Evolutionary conservation across 2,329 filamentous ascomycete genomes (phyloP), one percentile per base, ranked within the genome.

Genomic region (Trichoderma cornu-damae): DNA sequence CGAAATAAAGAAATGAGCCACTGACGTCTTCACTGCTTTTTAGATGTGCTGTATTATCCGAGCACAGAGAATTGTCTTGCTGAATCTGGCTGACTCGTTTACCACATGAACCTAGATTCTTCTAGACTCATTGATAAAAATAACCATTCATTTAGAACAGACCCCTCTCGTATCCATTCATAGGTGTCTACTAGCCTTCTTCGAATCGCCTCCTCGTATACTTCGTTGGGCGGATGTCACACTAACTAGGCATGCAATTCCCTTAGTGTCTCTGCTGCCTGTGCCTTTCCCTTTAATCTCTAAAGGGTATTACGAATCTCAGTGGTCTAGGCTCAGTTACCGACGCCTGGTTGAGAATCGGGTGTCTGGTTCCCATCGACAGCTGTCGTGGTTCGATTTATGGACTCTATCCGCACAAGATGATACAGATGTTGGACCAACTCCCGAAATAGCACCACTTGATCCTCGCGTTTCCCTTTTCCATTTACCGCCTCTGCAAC

Each of bases 1-100:
- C 0, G 69, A 69, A n/a, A 71, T 66, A 40, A 74, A 74, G 59
- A 69, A 73, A 40, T 70, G 61, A 0, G 63, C 64, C 0, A 69
- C 32, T 0, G 64, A 62, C 0, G 43, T 43, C 0, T 57, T 5
- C 0, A 56, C 34, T 0, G 14, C 44, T 0, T 37, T 6, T 0
- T 50, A 44, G 0, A 73, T 12, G 30, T 68, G 35, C 9, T 72
- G 43, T 0, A 69, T 53, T 0, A 74, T 32, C 6, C 57, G 62
- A 1, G 71, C 64, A 51, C 68, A 68, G 0, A 72, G 58, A 1
- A 72, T 40, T 0, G 70, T 73, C 57, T 73, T 73, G 1, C 70
- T 70, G 14, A 68, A 71, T 0, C 70, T 65, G 2, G 63, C 49
- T 0, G 59, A 60, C 0, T 68, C 69, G 35, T 68, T 60, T 12